These are phyloP conservation scores for Debaryomyces maramus DNA, from an alignment of 805 yeast genomes.

Conservation along the genomic window DNA sequence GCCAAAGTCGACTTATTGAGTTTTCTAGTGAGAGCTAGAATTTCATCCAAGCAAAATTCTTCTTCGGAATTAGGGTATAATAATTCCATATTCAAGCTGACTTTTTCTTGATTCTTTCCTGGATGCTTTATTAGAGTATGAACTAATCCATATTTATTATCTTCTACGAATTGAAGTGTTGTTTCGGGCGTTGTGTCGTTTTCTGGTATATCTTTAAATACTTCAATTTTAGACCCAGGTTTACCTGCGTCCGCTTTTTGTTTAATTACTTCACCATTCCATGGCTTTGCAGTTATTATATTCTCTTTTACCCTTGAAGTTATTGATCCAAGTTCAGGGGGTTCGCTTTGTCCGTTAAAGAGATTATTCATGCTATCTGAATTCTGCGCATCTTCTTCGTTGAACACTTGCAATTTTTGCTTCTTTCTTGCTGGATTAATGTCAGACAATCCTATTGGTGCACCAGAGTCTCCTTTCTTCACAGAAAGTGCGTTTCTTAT, in stretches of 20 bases:
- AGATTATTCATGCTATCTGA: slow-evolving; percentile 21
- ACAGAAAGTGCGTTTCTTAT: slow-evolving; percentile 27
- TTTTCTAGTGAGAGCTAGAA: slow-evolving; percentile 54
- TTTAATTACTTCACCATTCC: slow-evolving; percentile 62
- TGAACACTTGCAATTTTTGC: slow-evolving; percentile 42
- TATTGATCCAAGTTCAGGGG: slow-evolving; percentile 53
- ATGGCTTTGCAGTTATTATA: slow-evolving; percentile 48
- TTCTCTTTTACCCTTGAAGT: slow-evolving; percentile 65
- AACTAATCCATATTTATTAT: slow-evolving; percentile 43
- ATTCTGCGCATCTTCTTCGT: slow-evolving; percentile 26
- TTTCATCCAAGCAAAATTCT: slow-evolving; percentile 65
- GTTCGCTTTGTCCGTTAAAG: slow-evolving; percentile 18
- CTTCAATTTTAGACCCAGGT: slow-evolving; percentile 23
- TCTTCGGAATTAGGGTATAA: slow-evolving; percentile 46
- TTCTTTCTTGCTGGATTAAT: slow-evolving; percentile 16
- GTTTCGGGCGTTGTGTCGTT: slow-evolving; percentile 6
- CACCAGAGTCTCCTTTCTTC: slow-evolving; percentile 32
- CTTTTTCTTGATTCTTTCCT: slow-evolving; percentile 61
- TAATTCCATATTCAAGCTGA: slow-evolving; percentile 60
- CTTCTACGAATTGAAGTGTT: slow-evolving; percentile 43
- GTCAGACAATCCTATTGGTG: slow-evolving; percentile 3
- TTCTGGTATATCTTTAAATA: slow-evolving; percentile 26
- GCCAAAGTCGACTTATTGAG: not conserved
- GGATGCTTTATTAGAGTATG: slow-evolving; percentile 52
- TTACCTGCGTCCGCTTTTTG: slow-evolving; percentile 32